These are phyloP conservation scores for Malania oleifera DNA, from an alignment of 164 flowering plant species.

Conservation along the genomic window DNA sequence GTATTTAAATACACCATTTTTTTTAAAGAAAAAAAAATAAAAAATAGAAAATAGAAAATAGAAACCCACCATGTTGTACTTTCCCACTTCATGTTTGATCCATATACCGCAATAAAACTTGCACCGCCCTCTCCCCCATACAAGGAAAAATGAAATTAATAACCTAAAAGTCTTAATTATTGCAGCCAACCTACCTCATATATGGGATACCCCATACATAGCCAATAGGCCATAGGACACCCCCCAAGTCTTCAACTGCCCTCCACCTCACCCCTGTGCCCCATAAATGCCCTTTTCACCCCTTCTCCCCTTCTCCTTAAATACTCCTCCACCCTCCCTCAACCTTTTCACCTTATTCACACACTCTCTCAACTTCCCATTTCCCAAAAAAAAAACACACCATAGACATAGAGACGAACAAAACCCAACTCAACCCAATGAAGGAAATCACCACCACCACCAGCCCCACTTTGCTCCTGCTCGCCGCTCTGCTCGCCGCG, in stretches of 20 bases:
- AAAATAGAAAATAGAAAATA: too few species aligned
- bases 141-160: background rate
- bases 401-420: too few species aligned
- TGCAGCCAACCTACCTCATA: slow-evolving; percentile 29
- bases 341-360: background rate
- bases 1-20: too few species aligned
- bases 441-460: background rate
- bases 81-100: too few species aligned
- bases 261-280: slow-evolving; percentile 15
- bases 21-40: too few species aligned
- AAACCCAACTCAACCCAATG: too few species aligned
- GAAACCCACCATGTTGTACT: too few species aligned
- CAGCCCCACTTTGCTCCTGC: slow-evolving; percentile 16
- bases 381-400: slow-evolving; percentile 19
- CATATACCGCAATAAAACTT: too few species aligned
- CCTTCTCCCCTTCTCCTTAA: background rate
- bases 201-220: too few species aligned
- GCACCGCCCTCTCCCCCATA: too few species aligned
- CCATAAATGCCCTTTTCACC: background rate
- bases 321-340: background rate
- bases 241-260: slow-evolving; percentile 30
- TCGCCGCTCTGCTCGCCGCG: slow-evolving; percentile 28
- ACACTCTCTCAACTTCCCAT: background rate
- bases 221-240: slow-evolving; percentile 4
- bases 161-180: slow-evolving; percentile 8